Evolutionary conservation across 2,329 filamentous ascomycete species (phyloP), one percentile per base, ranked within the genome.

Genomic region (Pseudogymnoascus sp.): DNA sequence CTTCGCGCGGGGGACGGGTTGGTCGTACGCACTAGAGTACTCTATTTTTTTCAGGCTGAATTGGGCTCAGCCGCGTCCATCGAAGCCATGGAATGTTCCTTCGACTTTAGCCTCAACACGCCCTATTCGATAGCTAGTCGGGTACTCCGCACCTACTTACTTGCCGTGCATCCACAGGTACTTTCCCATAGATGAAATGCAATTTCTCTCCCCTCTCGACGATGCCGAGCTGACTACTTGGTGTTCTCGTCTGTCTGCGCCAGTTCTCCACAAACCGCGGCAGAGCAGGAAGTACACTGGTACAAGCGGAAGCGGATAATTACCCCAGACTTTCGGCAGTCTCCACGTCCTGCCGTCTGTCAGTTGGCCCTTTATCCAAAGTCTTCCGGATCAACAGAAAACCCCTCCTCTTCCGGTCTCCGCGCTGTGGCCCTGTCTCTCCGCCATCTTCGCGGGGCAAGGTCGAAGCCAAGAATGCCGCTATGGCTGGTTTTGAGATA

Each of bases 1-100:
- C 45, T 33, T 19, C n/a, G 45, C 5, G 45, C 15, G 45, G 45
- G 45, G 45, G 15, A 33, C 45, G 45, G 45, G 45, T 13, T 15
- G 33, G 2, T 52, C 45, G 45, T 33, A 33, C 45, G 45, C 19
- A 33, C 45, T 10, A 26, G 23, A 26, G 7, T 52, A 33, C 45
- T 52, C 18, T 52, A 52, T 52, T 52, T 52, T 52, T 52, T 52
- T 52, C 45, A 52, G 45, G 45, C 45, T 52, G 45, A 52, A 52
- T 52, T 30, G 45, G n/a, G 45, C 10, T 30, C n/a, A 15, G 15
- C 9, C 5, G 38, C 26, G n/a, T 15, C 45, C 28, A 52, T 52
- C n/a, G 45, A 52, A 52, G 45, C 45, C 26, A 52, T 52, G 45
- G 45, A 52, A 52, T 52, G 15, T 52, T 52, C 45, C 26, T 3